Conservation (phyloP, 176 grass and related monocot species). For the Bothriochloa decipiens region DNA sequence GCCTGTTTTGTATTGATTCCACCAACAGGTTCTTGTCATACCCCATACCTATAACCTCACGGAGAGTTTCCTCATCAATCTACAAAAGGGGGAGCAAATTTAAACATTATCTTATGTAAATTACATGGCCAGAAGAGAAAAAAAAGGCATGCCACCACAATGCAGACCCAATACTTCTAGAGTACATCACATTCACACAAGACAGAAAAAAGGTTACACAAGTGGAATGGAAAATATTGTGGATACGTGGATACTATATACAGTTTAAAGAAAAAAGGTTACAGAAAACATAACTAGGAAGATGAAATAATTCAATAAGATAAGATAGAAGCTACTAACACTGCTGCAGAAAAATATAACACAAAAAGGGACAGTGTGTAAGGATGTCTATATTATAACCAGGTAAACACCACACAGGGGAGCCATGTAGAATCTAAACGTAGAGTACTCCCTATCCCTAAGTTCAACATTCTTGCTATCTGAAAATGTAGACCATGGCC, state of each 20-base stretch:
- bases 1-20: slow-evolving; percentile 75
- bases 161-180: neutral
- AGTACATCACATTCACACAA: neutral
- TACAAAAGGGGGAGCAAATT: slow-evolving; percentile 49
- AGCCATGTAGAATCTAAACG: no score
- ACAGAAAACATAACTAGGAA: neutral
- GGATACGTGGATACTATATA: neutral
- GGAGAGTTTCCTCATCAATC: slow-evolving; percentile 78
- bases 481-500: neutral
- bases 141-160: neutral
- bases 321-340: neutral
- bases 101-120: neutral
- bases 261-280: neutral
- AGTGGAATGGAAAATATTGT: no score
- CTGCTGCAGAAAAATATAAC: neutral
- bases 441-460: no score
- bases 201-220: neutral
- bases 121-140: neutral
- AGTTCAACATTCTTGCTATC: neutral
- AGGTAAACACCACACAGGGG: no score
- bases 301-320: neutral
- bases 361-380: neutral
- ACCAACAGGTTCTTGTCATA: slow-evolving; percentile 71
- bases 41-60: slow-evolving; percentile 77
- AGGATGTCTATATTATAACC: neutral